These are phyloP conservation scores for Diaporthe aspalathi DNA, from an alignment of 2,329 filamentous ascomycete species.

Conservation along the genomic window DNA sequence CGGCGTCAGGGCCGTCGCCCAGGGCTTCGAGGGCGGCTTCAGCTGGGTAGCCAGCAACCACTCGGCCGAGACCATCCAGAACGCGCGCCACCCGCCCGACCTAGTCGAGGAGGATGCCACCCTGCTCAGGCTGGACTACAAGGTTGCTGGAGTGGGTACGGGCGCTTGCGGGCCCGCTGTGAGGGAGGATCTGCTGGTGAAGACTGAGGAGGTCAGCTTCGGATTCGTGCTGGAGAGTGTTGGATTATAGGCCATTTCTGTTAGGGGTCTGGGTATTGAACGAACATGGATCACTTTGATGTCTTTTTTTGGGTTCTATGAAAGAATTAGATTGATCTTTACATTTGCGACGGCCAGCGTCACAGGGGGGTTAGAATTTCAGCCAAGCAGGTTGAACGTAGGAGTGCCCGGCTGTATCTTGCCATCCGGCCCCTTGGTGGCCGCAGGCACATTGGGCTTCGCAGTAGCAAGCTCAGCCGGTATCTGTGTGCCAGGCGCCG, in stretches of 20 bases:
- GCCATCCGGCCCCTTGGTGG: neutral
- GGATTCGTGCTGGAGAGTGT: conserved; percentile 54
- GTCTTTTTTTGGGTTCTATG: too few species aligned
- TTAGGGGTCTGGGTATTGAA: neutral
- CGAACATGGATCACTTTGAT: neutral
- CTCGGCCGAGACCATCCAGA: conserved; percentile 62
- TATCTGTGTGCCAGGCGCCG: conserved; percentile 7
- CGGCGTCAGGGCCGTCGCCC: conserved; percentile 46
- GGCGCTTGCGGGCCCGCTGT: conserved; percentile 62
- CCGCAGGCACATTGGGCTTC: neutral
- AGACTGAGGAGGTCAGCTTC: conserved; percentile 54
- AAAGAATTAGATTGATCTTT: too few species aligned
- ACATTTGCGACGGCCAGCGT: too few species aligned
- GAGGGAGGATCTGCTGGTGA: conserved; percentile 57
- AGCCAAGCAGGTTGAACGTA: neutral
- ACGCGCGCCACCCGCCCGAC: conserved; percentile 73
- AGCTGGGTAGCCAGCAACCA: conserved; percentile 69
- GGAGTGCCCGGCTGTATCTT: neutral
- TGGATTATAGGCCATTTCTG: conserved; percentile 31
- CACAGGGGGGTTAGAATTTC: fast-evolving
- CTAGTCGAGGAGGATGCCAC: conserved; percentile 62
- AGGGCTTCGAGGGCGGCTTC: conserved; percentile 51
- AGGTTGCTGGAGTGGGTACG: conserved; percentile 62
- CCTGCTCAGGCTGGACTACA: conserved; percentile 56
- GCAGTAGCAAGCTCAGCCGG: neutral